Percentiles rank a stretch among this genome's conserved stretches.
phyloP scores from a whole-genome alignment of 192 early-diverging fungal genomes.

The Coemansia sp. region DNA sequence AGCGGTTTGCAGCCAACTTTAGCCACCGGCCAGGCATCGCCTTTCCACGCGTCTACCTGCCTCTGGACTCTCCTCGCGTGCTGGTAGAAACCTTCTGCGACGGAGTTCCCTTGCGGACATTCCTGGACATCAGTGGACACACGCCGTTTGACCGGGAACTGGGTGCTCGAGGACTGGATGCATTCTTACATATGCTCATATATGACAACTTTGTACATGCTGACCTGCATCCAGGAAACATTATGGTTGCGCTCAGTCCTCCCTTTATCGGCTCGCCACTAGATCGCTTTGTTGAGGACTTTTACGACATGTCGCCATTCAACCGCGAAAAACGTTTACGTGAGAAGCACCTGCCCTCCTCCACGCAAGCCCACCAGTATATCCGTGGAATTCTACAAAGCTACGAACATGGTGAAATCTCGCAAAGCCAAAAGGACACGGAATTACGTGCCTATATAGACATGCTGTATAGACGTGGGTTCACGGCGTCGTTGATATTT shows the following conservation, averaged over 20 bases:
- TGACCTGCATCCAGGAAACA: constrained; percentile 94
- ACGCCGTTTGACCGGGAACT: constrained; percentile 72
- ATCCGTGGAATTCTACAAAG: constrained; percentile 22
- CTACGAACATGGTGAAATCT: constrained; percentile 22
- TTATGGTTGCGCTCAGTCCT: constrained; percentile 76
- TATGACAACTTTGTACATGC: constrained; percentile 93
- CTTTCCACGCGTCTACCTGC: constrained; percentile 60
- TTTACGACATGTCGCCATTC: constrained; percentile 54
- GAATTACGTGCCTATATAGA: constrained; percentile 32
- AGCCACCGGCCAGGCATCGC: constrained; percentile 50
- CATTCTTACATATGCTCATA: constrained; percentile 88
- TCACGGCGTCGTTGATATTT: constrained; percentile 73
- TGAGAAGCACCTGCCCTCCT: constrained; percentile 19
- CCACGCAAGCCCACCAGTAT: constrained; percentile 29
- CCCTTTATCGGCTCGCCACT: constrained; percentile 57
- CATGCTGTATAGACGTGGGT: constrained; percentile 64
- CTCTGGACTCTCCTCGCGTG: constrained; percentile 60
- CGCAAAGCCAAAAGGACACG: constrained; percentile 10
- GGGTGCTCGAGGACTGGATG: constrained; percentile 77
- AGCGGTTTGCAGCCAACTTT: constrained; percentile 62
- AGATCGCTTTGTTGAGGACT: constrained; percentile 50
- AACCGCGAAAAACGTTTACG: constrained; percentile 9
- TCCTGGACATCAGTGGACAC: constrained; percentile 62
- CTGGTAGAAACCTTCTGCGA: constrained; percentile 83
- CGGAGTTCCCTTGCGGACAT: constrained; percentile 71